Evolutionary conservation across 768 basidiomycete species (phyloP), one percentile per base, ranked within the genome.

Genomic region (Amanita rimosa): DNA sequence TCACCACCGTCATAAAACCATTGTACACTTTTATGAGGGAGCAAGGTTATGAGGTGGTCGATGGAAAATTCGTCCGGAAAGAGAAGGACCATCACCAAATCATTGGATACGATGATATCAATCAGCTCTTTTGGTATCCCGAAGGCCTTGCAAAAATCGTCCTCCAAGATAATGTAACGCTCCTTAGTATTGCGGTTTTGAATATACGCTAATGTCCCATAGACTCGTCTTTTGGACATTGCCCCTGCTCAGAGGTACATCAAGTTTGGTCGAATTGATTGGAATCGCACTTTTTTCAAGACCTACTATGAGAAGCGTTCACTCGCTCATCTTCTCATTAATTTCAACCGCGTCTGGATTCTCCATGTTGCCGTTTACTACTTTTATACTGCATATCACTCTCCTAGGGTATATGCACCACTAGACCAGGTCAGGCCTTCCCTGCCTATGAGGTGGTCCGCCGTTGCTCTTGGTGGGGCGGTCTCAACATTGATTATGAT

Each of bases 51-150:
- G 94, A 99, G 63, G 86, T 90, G 48, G 72, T 85, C 11, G 95
- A 97, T 54, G 94, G 91, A 40, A 94, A 94, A 64, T 97, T 95
- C 64, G 85, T 98, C 22, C 72, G 91, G 51, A 80, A 83, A 61
- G 96, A 98, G 73, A 88, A 76, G 65, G 96, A 98, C 58, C 96
- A 98, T 66, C 79, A 92, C 52, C 73, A 91, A 57, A 89, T 97
- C 62, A 93, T 98, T 57, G 96, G 96, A n/a, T 99, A 99, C 62
- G 96, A 99, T 64, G 96, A 99, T 63, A 90, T 99, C 69, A 99
- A 99, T 64, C 96, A 99, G 60, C 71, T 98, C 19, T 99, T 99
- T 69, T 99, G 96, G 96, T 99, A 98, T 64, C 96, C 96, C 2
- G 96, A 99, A 64, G 96, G 96, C 44, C 76, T 99, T 46, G 86